Conservation (phyloP, 495 filamentous ascomycete species). For the Penicillium diatomitis region DNA sequence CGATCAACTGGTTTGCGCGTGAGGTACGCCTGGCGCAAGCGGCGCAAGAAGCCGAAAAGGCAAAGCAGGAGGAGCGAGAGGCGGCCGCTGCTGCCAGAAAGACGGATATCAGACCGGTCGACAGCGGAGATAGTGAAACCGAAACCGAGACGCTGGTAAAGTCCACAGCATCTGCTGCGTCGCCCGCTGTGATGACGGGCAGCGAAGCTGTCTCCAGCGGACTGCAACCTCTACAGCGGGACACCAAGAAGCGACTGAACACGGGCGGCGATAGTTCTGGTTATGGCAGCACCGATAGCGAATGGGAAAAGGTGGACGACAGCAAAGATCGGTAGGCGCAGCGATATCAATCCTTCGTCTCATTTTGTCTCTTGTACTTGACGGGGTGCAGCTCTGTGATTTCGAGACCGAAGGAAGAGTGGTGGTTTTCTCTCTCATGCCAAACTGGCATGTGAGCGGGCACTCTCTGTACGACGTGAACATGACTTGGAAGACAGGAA, state of each 20-base stretch:
- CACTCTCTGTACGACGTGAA: too few relatives aligned
- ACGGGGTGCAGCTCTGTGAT: too few relatives aligned
- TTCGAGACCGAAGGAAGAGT: too few relatives aligned
- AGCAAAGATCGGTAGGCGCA: slow-evolving; percentile 3
- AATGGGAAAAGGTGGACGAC: slow-evolving; percentile 48
- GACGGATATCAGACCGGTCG: slow-evolving; percentile 17
- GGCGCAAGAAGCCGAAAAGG: slow-evolving; percentile 43
- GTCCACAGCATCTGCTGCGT: slow-evolving; percentile 7
- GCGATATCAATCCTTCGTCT: too few relatives aligned
- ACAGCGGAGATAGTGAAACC: slow-evolving; percentile 38
- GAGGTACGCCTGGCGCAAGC: slow-evolving; percentile 61
- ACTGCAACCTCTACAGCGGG: slow-evolving; percentile 24
- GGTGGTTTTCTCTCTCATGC: too few relatives aligned
- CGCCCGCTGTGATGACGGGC: slow-evolving; percentile 13
- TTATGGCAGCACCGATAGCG: slow-evolving; percentile 46
- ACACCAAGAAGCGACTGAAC: slow-evolving; percentile 33
- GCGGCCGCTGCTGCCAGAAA: slow-evolving; percentile 21
- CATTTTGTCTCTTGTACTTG: too few relatives aligned
- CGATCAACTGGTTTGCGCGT: slow-evolving; percentile 91
- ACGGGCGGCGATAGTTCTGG: slow-evolving; percentile 39
- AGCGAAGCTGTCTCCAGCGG: slow-evolving; percentile 16
- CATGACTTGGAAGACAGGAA: too few relatives aligned
- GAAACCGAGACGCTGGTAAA: slow-evolving; percentile 34
- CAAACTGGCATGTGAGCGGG: too few relatives aligned
- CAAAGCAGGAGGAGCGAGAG: slow-evolving; percentile 22